Percentiles rank a stretch among this genome's conserved stretches.
These are phyloP conservation scores for Bonnemaisonia californica DNA, from an alignment of 31 red algal genomes.

Conservation along the genomic window DNA sequence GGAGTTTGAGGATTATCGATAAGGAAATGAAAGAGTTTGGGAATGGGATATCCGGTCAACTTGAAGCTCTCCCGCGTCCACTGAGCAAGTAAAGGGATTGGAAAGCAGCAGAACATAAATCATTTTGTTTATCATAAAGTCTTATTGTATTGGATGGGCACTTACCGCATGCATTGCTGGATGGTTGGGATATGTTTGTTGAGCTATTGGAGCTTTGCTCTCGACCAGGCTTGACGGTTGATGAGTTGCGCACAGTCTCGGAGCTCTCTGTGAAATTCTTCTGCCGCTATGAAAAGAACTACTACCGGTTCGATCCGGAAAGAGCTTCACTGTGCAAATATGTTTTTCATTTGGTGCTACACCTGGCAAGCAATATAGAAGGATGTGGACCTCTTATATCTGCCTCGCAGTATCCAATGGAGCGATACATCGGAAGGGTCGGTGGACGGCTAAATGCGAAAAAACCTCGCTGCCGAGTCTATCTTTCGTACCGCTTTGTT, in stretches of 20 bases:
- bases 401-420: conserved; percentile 23
- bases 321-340: conserved; percentile 19
- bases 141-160: conserved; percentile 26
- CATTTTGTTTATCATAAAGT: conserved; percentile 17
- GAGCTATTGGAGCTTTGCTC: conserved; percentile 14
- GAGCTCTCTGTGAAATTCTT: neutral
- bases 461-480: neutral
- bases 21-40: neutral
- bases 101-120: conserved; percentile 37
- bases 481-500: neutral
- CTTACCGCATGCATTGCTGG: neutral
- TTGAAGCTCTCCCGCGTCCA: neutral
- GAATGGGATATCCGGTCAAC: neutral
- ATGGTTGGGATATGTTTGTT: conserved; percentile 8
- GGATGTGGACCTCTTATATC: conserved; percentile 12
- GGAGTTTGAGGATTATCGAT: no score
- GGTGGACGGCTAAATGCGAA: conserved; percentile 6
- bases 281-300: neutral
- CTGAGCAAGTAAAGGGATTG: conserved; percentile 12
- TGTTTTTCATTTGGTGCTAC: conserved; percentile 11
- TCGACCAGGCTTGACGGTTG: neutral
- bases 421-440: conserved; percentile 26
- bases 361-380: neutral
- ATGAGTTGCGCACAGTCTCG: neutral
- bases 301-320: neutral